phyloP scores from a whole-genome alignment of 805 yeast species.

The Yamadazyma paraphyllophila region DNA sequence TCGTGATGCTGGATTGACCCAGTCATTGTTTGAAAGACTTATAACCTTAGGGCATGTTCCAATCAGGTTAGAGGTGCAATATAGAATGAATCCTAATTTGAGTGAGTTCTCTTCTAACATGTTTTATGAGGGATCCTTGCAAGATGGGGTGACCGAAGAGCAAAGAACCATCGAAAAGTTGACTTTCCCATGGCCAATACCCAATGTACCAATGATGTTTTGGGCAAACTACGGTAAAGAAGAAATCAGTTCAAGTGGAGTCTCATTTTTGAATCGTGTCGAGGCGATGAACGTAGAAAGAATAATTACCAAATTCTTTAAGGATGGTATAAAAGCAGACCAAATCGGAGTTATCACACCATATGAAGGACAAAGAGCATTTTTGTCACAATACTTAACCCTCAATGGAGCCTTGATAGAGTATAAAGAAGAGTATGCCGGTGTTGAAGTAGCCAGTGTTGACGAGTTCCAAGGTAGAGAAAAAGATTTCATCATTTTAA shows the following conservation, averaged over 20 bases:
- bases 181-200: conserved; percentile 89
- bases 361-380: conserved; percentile 90
- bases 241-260: conserved; percentile 80
- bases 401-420: conserved; percentile 63
- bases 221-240: conserved; percentile 90
- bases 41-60: conserved; percentile 82
- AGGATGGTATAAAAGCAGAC: conserved; percentile 71
- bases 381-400: conserved; percentile 73
- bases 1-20: conserved; percentile 81
- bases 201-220: conserved; percentile 88
- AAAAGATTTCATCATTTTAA: conserved; percentile 41
- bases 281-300: conserved; percentile 90
- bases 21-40: conserved; percentile 84
- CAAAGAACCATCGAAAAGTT: conserved; percentile 56
- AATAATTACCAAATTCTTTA: conserved; percentile 66
- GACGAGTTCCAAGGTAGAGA: conserved; percentile 46
- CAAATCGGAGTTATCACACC: conserved; percentile 95
- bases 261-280: conserved; percentile 76
- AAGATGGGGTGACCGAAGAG: conserved; percentile 83
- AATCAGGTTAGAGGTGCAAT: conserved; percentile 84
- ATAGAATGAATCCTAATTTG: conserved; percentile 89
- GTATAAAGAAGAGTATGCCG: conserved; percentile 55
- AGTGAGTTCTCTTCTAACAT: conserved; percentile 86
- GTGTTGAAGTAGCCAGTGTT: conserved; percentile 74
- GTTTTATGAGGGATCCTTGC: conserved; percentile 90